Base-by-base conservation (phyloP, 176 grass and related monocot species). In the Elymus sibiricus region DNA sequence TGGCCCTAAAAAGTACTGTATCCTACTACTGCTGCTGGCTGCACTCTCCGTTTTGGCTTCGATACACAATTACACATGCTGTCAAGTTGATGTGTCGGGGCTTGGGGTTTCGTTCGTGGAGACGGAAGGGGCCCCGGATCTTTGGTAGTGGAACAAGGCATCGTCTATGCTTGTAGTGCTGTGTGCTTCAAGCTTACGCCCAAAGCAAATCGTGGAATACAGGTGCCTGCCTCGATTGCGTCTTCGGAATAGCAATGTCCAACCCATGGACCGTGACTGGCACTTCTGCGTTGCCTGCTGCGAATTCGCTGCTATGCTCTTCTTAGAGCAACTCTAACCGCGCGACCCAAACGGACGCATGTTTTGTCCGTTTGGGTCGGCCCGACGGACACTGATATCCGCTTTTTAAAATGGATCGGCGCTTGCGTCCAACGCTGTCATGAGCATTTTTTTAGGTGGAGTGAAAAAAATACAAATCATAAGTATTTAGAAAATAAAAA, bases 141-240 rank as follows among this genome's bases (percentile, higher is more conserved):
- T 14, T 73, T 43, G 53, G 60, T 85, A 58, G 64, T 59, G 65
- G 66, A 58, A 75, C 1, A 31, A 67, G 68, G 82, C 74, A 83
- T 87, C 83, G 80, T 79, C 74, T 79, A 29, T 84, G 76, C 22
- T 32, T 22, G 55, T 58, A 22, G 55, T 58, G 55, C 55, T 85
- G 63, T 71, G 89, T 49, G 89, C 68, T 84, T 90, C 67, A 84
- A 91, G 89, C 85, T 87, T 84, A 80, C 80, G 74, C 65, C 84
- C 47, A 79, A 17, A 27, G 53, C 34, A 35, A 37, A 58, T 55
- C 59, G 66, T 83, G 85, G 81, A 84, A 63, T 84, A 70, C 76
- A 46, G 42, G 80, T 79, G 74, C 61, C 6, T 4, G n/a, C 61
- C 38, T 51, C 85, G 47, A 70, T 86, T 81, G 28, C 70, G 51